phyloP scores from a whole-genome alignment of 2,329 filamentous ascomycete genomes.

The Apiospora aurea region DNA sequence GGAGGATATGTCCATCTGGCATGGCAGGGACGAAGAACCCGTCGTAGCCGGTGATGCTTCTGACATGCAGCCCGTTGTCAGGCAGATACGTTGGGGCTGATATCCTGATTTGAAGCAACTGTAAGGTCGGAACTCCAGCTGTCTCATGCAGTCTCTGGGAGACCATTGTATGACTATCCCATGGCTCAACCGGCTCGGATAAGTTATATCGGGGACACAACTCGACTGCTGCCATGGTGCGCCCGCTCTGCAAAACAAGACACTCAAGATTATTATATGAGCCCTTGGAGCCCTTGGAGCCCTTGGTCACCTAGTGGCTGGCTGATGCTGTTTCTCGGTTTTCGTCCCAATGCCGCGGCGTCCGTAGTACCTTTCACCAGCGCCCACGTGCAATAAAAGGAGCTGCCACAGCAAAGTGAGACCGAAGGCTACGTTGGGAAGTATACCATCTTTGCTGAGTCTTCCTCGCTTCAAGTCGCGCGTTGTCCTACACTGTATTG shows the following conservation, averaged over 20 bases:
- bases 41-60: not conserved
- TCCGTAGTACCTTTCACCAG: not conserved
- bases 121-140: not conserved
- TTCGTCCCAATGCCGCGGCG: not conserved
- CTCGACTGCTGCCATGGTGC: not conserved
- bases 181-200: not conserved
- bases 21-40: not conserved
- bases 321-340: not conserved
- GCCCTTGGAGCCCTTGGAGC: not conserved
- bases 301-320: not conserved
- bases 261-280: not conserved
- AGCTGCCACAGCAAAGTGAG: conserved; percentile 11
- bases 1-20: not conserved
- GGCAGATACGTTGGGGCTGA: not conserved
- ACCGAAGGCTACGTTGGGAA: not conserved
- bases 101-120: not conserved
- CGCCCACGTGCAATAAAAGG: not conserved
- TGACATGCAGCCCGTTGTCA: not conserved
- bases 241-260: not conserved
- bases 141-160: not conserved
- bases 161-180: not conserved
- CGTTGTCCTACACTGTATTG: not conserved
- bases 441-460: conserved; percentile 11
- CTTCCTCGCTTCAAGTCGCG: not conserved
- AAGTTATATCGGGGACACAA: not conserved